Evolutionary conservation across 2,329 filamentous ascomycete species (phyloP).

Genomic region (Colletotrichum caudatum): DNA sequence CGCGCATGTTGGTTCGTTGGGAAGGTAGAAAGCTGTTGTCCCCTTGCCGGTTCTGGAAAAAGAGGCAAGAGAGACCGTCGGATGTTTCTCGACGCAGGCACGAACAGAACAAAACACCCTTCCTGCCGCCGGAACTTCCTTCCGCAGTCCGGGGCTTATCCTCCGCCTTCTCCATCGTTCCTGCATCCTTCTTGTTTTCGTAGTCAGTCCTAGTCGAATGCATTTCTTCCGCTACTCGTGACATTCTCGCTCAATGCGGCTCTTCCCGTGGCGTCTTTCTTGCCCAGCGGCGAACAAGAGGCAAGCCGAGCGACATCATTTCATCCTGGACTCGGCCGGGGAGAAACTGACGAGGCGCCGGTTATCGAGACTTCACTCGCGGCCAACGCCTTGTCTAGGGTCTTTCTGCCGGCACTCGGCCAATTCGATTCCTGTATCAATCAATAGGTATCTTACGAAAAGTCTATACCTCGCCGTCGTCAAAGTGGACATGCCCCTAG

Average conservation of each 20-base stretch:
- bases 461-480: slow-evolving; percentile 1
- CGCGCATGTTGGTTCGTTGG: background rate
- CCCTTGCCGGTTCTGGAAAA: background rate
- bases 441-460: slow-evolving; percentile 5
- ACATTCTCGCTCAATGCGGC: background rate
- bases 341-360: background rate
- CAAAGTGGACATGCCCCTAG: background rate
- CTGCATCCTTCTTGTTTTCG: background rate
- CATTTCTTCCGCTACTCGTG: background rate
- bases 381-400: background rate
- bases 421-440: background rate
- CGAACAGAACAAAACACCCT: background rate
- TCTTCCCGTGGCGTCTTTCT: background rate
- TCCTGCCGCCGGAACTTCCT: background rate
- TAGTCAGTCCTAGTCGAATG: background rate
- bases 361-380: background rate
- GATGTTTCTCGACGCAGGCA: background rate
- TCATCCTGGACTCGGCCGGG: background rate
- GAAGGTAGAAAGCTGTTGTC: background rate
- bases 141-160: background rate
- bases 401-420: background rate
- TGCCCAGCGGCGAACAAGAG: background rate
- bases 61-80: background rate
- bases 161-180: background rate
- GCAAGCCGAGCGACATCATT: background rate